Evolutionary conservation across 2,329 filamentous ascomycete genomes (phyloP), one percentile per base, ranked within the genome.

Genomic region (Pezicula rhizophila): DNA sequence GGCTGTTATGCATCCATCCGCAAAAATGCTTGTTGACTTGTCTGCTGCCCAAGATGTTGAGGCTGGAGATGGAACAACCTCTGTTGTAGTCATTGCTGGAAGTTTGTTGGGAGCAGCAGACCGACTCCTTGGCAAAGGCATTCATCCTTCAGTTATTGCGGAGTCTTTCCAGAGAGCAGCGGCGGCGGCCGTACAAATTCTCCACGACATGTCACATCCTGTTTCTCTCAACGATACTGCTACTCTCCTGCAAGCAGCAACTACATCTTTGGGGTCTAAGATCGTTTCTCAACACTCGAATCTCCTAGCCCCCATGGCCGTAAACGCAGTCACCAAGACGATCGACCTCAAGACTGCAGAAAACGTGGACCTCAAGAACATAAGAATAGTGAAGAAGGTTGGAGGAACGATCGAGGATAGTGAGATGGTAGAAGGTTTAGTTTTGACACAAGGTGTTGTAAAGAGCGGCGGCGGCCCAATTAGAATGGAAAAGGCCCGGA

Each of bases 1-100:
- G 93, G 87, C 89, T 57, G 93, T 99, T 59, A 90, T 99, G 86
- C 93, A 99, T 68, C 93, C 93, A n/a, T 95, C 95, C 43, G 93
- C 93, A 45, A 96, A 96, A 76, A 99, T 99, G 93, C 79, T 99
- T 59, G 93, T 99, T 64, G 91, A 99, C 70, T 80, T 99, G 54
- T 95, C 92, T 63, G 89, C 93, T 59, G 93, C 93, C 57, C 93
- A 99, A 70, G 93, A 99, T 75, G 90, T 99, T 53, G 93, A 99
- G 71, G 93, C 93, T 55, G 93, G 93, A 73, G 93, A 99, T 69
- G 95, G 93, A 63, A 99, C 93, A 49, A 99, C 93, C 33, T 97
- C 92, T 3, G 93, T 99, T 23, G 93, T 99, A 26, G 93, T 99
- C 58, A 96, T 99, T 71, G 93, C 89, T 61, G 95, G 93, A 66